These are phyloP conservation scores for Xylaria sp. DNA, from an alignment of 2,329 filamentous ascomycete species.

Conservation along the genomic window DNA sequence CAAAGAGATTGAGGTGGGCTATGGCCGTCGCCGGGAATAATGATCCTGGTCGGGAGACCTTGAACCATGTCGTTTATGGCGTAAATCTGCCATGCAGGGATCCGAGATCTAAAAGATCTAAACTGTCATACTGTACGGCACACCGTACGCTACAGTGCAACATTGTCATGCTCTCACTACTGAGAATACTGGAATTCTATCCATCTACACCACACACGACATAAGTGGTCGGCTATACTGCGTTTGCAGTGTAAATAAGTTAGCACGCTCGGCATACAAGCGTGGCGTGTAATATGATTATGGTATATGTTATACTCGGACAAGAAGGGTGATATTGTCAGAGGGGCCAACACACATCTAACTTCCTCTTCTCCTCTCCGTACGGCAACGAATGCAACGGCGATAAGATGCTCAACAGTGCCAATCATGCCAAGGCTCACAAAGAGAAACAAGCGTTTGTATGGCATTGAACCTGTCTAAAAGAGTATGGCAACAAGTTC, in stretches of 20 bases:
- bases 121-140: slow-evolving; percentile 9
- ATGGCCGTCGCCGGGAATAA: slow-evolving; percentile 27
- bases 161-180: background rate
- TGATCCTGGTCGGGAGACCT: slow-evolving; percentile 30
- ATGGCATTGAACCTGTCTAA: too few species aligned
- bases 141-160: slow-evolving; percentile 20
- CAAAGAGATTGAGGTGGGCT: slow-evolving; percentile 33
- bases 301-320: background rate
- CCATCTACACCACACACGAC: background rate
- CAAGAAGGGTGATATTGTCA: background rate
- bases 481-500: background rate
- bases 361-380: background rate
- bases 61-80: slow-evolving; percentile 33
- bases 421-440: too few species aligned
- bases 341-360: background rate
- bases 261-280: background rate
- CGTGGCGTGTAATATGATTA: background rate
- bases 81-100: slow-evolving; percentile 36
- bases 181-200: background rate
- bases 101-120: slow-evolving; percentile 24
- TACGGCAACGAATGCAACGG: background rate
- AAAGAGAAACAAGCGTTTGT: too few species aligned
- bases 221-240: too few species aligned
- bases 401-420: too few species aligned
- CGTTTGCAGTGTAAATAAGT: background rate